Conservation (phyloP, 148 eudicot species). For the Nyssa sinensis region DNA sequence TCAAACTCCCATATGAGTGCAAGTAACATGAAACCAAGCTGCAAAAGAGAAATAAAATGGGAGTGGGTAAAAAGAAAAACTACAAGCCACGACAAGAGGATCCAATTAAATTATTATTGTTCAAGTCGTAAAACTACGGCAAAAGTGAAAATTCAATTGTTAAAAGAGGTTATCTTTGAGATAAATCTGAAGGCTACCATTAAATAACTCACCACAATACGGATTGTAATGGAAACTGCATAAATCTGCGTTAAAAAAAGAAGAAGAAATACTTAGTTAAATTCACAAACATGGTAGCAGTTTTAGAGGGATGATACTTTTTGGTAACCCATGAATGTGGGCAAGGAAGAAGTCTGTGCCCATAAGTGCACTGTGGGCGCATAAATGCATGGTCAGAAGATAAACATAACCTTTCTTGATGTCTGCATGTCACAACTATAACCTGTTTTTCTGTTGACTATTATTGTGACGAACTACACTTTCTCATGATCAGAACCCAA, state of each 20-base stretch:
- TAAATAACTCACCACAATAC: slow-evolving; percentile 48
- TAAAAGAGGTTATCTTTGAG: background rate
- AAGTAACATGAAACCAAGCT: slow-evolving; percentile 50
- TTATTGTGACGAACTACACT: too few relatives aligned
- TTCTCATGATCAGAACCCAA: background rate
- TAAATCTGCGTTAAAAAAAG: slow-evolving; percentile 40
- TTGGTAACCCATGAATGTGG: background rate
- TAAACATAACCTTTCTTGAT: too few relatives aligned
- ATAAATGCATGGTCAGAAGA: too few relatives aligned
- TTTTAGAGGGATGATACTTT: background rate
- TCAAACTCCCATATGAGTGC: slow-evolving; percentile 56
- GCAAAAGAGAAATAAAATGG: background rate
- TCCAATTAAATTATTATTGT: background rate
- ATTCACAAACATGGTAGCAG: background rate
- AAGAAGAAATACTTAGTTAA: background rate
- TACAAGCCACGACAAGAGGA: slow-evolving; percentile 1
- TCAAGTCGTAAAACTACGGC: background rate
- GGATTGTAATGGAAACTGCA: slow-evolving; percentile 57
- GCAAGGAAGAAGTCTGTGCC: background rate
- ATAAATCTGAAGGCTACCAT: background rate
- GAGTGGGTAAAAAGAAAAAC: background rate
- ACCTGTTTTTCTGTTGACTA: too few relatives aligned
- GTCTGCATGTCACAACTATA: too few relatives aligned
- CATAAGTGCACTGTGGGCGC: too few relatives aligned
- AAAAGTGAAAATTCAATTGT: background rate